phyloP scores from a whole-genome alignment of 2,329 filamentous ascomycete species.

The Phoma sp. region DNA sequence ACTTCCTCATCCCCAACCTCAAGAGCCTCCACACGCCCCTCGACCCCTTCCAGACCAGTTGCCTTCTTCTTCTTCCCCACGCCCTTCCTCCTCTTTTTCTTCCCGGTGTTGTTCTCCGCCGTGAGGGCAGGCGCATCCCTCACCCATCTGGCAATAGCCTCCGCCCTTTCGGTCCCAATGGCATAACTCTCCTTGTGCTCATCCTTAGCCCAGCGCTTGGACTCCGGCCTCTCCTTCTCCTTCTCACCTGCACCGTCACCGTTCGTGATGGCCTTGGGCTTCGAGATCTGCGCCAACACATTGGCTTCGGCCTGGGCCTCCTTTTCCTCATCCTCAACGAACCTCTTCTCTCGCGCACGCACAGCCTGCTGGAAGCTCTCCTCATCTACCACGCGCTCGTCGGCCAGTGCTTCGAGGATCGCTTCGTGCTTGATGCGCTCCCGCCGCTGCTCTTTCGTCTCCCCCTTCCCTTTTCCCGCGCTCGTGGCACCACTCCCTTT shows the following conservation, averaged over 20 bases:
- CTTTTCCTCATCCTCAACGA: constrained; percentile 62
- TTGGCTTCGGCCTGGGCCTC: constrained; percentile 26
- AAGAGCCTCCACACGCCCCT: neutral
- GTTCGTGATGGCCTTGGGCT: neutral
- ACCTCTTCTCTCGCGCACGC: constrained; percentile 63
- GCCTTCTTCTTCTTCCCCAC: neutral
- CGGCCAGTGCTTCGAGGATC: constrained; percentile 69
- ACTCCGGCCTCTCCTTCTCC: neutral
- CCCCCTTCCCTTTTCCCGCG: constrained; percentile 15
- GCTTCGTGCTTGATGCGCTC: constrained; percentile 68
- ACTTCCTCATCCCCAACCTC: neutral
- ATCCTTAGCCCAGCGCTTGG: neutral
- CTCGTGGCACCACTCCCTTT: too few species aligned
- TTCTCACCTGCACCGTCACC: neutral
- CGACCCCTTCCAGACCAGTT: neutral
- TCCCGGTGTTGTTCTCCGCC: constrained; percentile 36
- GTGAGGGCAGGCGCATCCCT: constrained; percentile 52
- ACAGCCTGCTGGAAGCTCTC: constrained; percentile 69
- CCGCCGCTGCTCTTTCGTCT: constrained; percentile 61
- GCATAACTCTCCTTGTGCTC: constrained; percentile 61
- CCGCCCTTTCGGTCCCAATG: constrained; percentile 72
- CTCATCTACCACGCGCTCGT: constrained; percentile 72
- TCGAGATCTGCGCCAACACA: neutral
- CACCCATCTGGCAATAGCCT: constrained; percentile 73
- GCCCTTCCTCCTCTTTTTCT: constrained; percentile 23